A percentile compares a stretch with the other conserved stretches of the same genome.
Conservation (phyloP, 495 filamentous ascomycete genomes). For the Aspergillus cristatus region DNA sequence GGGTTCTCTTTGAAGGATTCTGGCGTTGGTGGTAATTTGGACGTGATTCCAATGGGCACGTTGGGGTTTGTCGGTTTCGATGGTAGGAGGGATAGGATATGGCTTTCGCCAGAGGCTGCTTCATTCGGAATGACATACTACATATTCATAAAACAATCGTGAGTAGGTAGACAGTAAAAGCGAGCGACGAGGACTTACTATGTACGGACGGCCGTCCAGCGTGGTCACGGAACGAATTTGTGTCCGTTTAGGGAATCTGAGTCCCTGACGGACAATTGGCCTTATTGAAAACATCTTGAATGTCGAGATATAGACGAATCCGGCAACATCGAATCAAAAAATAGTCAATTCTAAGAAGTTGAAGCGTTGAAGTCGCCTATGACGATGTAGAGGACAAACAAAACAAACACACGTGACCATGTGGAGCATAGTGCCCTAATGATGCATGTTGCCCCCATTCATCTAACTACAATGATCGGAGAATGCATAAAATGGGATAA, state of each 20-base stretch:
- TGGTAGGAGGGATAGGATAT: conserved; percentile 68
- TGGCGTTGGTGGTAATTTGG: conserved; percentile 65
- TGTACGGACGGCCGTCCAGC: conserved; percentile 44
- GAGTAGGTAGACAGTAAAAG: conserved; percentile 12
- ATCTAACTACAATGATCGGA: too few species aligned
- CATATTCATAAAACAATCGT: conserved; percentile 20
- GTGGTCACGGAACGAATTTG: conserved; percentile 40
- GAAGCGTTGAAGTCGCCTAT: conserved; percentile 6
- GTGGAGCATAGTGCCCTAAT: too few species aligned
- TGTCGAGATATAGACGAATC: too few species aligned
- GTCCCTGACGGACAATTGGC: conserved; percentile 12
- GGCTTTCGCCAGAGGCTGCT: conserved; percentile 22
- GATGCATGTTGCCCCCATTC: too few species aligned
- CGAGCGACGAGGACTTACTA: conserved; percentile 29
- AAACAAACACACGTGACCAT: conserved; percentile 11
- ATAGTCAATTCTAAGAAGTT: conserved; percentile 1
- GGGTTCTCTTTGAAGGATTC: conserved; percentile 69
- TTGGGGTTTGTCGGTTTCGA: conserved; percentile 57
- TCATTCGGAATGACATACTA: conserved; percentile 66
- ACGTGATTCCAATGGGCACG: conserved; percentile 69
- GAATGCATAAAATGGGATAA: too few species aligned
- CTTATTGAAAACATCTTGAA: conserved; percentile 18
- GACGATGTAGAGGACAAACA: conserved; percentile 22
- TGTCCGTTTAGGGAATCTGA: conserved; percentile 12
- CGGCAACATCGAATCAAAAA: too few species aligned